These are phyloP conservation scores for Colletotrichum higginsianum DNA, from an alignment of 2,329 filamentous ascomycete species.

Conservation along the genomic window DNA sequence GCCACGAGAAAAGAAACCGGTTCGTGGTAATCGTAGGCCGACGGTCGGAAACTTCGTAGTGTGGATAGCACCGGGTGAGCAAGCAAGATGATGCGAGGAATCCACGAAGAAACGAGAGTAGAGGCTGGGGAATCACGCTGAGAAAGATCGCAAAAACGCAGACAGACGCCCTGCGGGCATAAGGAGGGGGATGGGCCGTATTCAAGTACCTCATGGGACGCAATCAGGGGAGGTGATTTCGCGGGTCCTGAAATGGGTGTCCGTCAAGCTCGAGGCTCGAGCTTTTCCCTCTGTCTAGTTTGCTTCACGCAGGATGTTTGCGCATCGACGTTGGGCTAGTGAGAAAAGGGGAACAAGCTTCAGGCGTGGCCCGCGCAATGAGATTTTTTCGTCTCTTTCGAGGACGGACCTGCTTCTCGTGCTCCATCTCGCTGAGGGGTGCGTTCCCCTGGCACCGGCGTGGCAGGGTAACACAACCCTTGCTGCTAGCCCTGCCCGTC, in stretches of 20 bases:
- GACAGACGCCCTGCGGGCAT: background rate
- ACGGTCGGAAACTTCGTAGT: background rate
- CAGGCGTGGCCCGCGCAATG: constrained; percentile 39
- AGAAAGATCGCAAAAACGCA: constrained; percentile 12
- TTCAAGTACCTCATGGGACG: constrained; percentile 35
- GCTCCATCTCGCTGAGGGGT: constrained; percentile 35
- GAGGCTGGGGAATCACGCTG: constrained; percentile 31
- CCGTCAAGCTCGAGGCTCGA: constrained; percentile 24
- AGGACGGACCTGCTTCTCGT: constrained; percentile 35
- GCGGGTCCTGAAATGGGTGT: constrained; percentile 12
- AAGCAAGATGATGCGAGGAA: constrained; percentile 34
- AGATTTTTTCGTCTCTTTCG: constrained; percentile 30
- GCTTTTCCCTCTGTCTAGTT: constrained; percentile 24
- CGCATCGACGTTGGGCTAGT: constrained; percentile 41
- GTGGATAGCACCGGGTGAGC: background rate
- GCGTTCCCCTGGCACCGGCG: constrained; percentile 41
- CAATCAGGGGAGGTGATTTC: constrained; percentile 20
- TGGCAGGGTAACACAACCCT: constrained; percentile 21
- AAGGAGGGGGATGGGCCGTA: constrained; percentile 24
- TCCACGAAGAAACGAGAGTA: constrained; percentile 32
- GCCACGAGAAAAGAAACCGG: constrained; percentile 24
- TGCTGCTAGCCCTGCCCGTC: constrained; percentile 34
- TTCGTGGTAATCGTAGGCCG: constrained; percentile 9
- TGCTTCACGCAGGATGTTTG: constrained; percentile 32
- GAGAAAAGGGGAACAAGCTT: constrained; percentile 43